Evolutionary conservation across 352 stramenopile species (phyloP).

Genomic region (Pythium dissimile): DNA sequence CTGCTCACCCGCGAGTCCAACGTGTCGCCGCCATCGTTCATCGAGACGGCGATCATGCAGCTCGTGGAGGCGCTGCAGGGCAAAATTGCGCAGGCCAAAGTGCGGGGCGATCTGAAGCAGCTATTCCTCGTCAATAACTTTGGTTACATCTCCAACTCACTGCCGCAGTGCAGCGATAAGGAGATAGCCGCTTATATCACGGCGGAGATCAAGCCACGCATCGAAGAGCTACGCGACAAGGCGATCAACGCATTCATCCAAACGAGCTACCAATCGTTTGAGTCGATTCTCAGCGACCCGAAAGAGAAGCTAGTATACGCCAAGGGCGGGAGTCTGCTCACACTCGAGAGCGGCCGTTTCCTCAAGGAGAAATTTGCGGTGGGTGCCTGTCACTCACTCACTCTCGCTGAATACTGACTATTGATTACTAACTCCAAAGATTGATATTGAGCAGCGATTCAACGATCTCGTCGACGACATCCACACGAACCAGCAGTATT

Average conservation of each 20-base stretch:
- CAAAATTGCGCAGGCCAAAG: constrained; percentile 54
- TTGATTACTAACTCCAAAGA: too few relatives aligned
- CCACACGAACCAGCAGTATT: constrained; percentile 56
- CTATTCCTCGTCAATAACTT: constrained; percentile 96
- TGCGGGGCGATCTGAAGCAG: constrained; percentile 51
- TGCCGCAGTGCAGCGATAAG: constrained; percentile 55
- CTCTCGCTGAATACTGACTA: too few relatives aligned
- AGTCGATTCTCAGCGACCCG: constrained; percentile 66
- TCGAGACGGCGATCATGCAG: constrained; percentile 67
- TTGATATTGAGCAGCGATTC: constrained; percentile 45
- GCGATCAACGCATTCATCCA: constrained; percentile 83
- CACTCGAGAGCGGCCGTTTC: constrained; percentile 86
- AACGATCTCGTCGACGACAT: constrained; percentile 73
- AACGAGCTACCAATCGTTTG: constrained; percentile 67
- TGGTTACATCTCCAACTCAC: constrained; percentile 83
- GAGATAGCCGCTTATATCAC: constrained; percentile 53
- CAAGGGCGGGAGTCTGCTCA: constrained; percentile 78
- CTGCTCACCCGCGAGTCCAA: constrained; percentile 57
- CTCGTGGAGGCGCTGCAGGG: constrained; percentile 52
- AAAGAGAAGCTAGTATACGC: constrained; percentile 86
- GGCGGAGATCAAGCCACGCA: constrained; percentile 71
- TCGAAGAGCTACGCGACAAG: constrained; percentile 82
- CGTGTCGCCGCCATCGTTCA: constrained; percentile 42
- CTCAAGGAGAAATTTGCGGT: constrained; percentile 92
- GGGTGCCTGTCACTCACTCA: constrained; percentile 2